Percentiles rank a stretch among this genome's conserved stretches.
Evolutionary conservation across 345 rosid genomes (phyloP).

Genomic region (Hibiscus tridactylites): DNA sequence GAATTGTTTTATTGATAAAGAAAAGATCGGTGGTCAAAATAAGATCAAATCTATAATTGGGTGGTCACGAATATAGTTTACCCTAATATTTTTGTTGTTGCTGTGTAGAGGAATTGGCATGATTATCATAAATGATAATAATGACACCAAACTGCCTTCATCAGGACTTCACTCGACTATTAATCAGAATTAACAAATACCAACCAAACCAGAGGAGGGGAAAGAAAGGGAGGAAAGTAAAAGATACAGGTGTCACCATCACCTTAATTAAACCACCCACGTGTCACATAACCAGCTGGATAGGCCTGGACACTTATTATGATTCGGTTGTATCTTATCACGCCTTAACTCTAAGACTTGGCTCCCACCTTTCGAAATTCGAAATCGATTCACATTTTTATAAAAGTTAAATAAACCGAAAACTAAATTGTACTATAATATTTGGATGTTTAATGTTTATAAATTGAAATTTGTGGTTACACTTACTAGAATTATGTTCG

Average conservation of each 20-base stretch:
- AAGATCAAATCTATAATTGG: too few species aligned
- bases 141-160: not conserved
- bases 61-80: too few species aligned
- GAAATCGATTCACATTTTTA: not conserved
- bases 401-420: not conserved
- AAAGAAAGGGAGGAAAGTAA: too few species aligned
- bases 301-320: constrained; percentile 5
- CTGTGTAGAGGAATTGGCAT: not conserved
- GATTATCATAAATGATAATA: not conserved
- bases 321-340: not conserved
- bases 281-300: constrained; percentile 14
- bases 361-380: not conserved
- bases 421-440: too few species aligned
- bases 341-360: not conserved
- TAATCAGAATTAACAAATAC: not conserved
- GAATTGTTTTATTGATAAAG: too few species aligned
- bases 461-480: too few species aligned
- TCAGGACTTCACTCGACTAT: not conserved
- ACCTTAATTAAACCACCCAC: not conserved
- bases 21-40: too few species aligned
- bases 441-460: too few species aligned
- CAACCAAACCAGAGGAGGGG: not conserved
- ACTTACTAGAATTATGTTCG: too few species aligned
- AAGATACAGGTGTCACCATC: not conserved
- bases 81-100: too few species aligned